Conservation (phyloP, 768 basidiomycete species). For the Trametes villosa region DNA sequence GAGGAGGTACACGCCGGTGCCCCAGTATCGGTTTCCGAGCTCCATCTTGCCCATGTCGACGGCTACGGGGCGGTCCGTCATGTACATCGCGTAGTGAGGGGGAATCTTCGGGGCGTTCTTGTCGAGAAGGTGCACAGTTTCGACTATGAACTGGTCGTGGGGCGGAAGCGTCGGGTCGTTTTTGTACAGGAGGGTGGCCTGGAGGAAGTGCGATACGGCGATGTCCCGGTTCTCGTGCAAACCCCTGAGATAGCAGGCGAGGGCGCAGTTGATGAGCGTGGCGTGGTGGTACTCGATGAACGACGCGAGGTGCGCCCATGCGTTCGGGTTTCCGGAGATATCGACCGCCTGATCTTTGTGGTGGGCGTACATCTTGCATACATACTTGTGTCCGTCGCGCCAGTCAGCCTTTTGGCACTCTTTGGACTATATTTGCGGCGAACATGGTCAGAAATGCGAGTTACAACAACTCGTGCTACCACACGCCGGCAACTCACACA, state of each 20-base stretch:
- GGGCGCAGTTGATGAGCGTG: neutral
- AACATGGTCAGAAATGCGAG: too few species aligned
- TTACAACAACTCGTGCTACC: too few species aligned
- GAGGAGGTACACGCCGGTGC: conserved; percentile 8
- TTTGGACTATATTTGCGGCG: too few species aligned
- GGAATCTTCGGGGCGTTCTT: neutral
- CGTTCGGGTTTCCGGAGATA: neutral
- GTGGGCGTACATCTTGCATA: too few species aligned
- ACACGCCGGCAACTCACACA: too few species aligned
- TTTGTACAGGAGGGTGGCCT: neutral
- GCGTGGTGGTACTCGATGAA: conserved; percentile 8
- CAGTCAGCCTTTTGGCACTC: too few species aligned
- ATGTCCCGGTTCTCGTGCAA: neutral
- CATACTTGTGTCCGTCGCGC: too few species aligned
- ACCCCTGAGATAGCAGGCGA: neutral
- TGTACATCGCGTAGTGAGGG: neutral
- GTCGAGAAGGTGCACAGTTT: neutral
- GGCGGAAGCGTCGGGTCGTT: neutral
- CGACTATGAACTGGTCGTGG: neutral
- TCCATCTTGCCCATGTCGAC: conserved; percentile 9
- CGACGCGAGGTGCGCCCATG: conserved; percentile 1
- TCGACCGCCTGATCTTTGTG: neutral
- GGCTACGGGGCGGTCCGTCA: neutral
- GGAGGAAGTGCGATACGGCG: neutral
- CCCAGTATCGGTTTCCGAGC: neutral